Base-by-base conservation (phyloP, 495 filamentous ascomycete species). In the Penicillium ucsense region DNA sequence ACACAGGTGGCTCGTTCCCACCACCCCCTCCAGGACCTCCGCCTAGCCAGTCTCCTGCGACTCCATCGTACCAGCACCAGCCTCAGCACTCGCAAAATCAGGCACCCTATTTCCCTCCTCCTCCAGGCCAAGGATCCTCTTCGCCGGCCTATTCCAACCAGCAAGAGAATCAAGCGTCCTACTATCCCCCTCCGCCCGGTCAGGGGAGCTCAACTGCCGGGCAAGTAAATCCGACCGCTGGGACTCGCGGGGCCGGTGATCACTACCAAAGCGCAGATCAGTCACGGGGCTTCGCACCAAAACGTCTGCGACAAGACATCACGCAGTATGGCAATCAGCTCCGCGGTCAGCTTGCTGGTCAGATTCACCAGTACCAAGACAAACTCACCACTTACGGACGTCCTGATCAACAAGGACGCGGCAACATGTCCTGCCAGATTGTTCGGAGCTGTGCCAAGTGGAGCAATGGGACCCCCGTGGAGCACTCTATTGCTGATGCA, bases 401-500 rank as follows among this genome's bases (percentile, higher is more conserved):
- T n/a, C 57, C 56, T 0, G 43, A 55, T n/a, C 45, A 52, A 10
- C 60, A 66, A 45, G 50, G 49, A 20, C 57, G 65, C 8, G 78
- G 74, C 4, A 76, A 74, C 30, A 79, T 85, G 47, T 64, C 69
- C 5, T 79, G 81, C 50, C 85, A 89, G 56, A 75, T 89, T 40
- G 75, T 85, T 31, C 78, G 85, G 42, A 87, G 83, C 53, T 76
- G 72, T 48, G 76, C 77, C 11, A 78, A 86, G 54, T 90, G 86
- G 86, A 88, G 84, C 27, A 72, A 78, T 42, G 85, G 85, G 11
- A 74, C 77, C 32, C 66, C 70, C 4, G 75, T 81, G 0, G 82
- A 94, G 68, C 89, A 94, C 64, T 95, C 89, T 0, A 89, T 97
- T 55, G 79, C 80, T 12, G 88, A 94, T 57, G 90, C 91, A 0